Evolutionary conservation across 176 grass and related monocot genomes (phyloP), one percentile per base, ranked within the genome.

Genomic region (Tuctoria greenei): DNA sequence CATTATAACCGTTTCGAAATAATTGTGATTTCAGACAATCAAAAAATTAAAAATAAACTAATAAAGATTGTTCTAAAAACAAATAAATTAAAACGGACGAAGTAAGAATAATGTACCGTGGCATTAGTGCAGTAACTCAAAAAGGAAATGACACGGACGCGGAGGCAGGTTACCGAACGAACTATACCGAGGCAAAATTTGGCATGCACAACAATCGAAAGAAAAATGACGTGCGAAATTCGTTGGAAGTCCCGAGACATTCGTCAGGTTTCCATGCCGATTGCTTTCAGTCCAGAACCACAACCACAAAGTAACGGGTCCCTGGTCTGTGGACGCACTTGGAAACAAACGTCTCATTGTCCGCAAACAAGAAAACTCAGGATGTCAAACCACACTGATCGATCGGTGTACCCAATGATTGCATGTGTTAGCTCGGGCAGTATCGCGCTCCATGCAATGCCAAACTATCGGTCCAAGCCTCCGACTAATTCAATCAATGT

Each of bases 351-450:
- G n/a, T 59, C 41, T 2, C 39, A 1, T 50, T 63, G 27, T 76
- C 59, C 12, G 27, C 9, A 49, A 17, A 27, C 43, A 46, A 76
- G 11, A 21, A 24, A 47, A 64, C 49, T 37, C 74, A 9, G 34
- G 27, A 10, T 34, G 73, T 61, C 59, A 23, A n/a, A 76, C 64
- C 74, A 47, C 18, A 28, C 10, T 7, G 24, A 45, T 61, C 57
- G 23, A 40, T 10, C 39, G 54, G 4, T 34, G 31, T 27, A 47
- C 73, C 41, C 73, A 15, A 63, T 76, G 73, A 75, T 47, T 75
- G n/a, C 0, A 11, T 4, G 18, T 57, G 12, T 44, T 24, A 24
- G 39, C 39, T 8, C 5, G n/a, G n/a, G n/a, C 9, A 46, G 3
- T 21, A 21, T 5, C n/a, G n/a, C n/a, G n/a, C 6, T 54, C 51